phyloP scores from a whole-genome alignment of 768 basidiomycete species.

The Mrakia blollopis region DNA sequence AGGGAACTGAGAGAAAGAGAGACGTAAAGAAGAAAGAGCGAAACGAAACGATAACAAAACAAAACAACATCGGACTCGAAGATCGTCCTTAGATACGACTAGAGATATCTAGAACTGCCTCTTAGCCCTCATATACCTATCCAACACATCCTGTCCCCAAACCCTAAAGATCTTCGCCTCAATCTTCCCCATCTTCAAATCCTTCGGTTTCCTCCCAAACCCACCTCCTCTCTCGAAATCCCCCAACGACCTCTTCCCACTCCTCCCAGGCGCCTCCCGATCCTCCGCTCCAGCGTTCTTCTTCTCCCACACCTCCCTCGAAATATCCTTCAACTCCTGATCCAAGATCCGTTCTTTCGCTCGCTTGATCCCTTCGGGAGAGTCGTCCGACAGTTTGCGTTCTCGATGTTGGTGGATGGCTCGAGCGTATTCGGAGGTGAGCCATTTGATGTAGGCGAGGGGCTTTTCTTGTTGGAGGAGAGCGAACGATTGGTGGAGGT shows the following conservation, averaged over 20 bases:
- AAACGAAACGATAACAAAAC: slow-evolving; percentile 1
- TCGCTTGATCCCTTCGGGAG: neutral
- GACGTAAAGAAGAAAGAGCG: neutral
- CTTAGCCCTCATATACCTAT: slow-evolving; percentile 17
- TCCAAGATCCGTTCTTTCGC: neutral
- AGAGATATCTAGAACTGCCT: slow-evolving; percentile 12
- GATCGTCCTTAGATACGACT: too few species aligned
- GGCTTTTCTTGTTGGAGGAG: slow-evolving; percentile 1
- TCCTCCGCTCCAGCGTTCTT: neutral
- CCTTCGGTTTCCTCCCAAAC: neutral
- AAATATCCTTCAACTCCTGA: too few species aligned
- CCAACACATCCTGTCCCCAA: slow-evolving; percentile 16
- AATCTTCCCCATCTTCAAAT: neutral
- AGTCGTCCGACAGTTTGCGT: neutral
- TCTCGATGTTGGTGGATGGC: slow-evolving; percentile 2
- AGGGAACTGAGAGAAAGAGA: neutral
- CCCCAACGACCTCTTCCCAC: neutral
- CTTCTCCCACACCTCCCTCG: neutral
- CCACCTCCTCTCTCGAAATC: slow-evolving; percentile 14
- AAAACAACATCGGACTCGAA: neutral
- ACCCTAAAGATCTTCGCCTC: slow-evolving; percentile 16
- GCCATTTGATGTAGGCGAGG: slow-evolving; percentile 13
- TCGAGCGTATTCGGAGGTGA: neutral
- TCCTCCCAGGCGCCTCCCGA: neutral
- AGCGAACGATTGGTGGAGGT: slow-evolving; percentile 14